Percentiles rank a stretch among this genome's conserved stretches.
These are phyloP conservation scores for Erysiphe pulchra DNA, from an alignment of 2,329 filamentous ascomycete species.

Conservation along the genomic window DNA sequence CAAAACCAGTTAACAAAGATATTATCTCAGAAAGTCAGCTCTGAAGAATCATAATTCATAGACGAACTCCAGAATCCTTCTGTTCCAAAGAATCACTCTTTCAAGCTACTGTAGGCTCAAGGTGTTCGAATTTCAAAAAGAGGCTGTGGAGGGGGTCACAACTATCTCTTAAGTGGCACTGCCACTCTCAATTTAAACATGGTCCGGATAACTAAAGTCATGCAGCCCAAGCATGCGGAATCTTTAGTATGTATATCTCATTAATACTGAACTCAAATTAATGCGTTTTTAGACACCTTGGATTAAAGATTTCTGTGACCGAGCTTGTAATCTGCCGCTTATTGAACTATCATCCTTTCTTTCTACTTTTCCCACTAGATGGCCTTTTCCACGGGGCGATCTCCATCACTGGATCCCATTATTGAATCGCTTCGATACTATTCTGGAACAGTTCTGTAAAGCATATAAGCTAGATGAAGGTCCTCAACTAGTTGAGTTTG, in stretches of 20 bases:
- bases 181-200: constrained; percentile 33
- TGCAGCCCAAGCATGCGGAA: constrained; percentile 41
- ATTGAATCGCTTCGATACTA: constrained; percentile 74
- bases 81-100: constrained; percentile 12
- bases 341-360: constrained; percentile 56
- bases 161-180: constrained; percentile 21
- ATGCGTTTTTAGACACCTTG: constrained; percentile 47
- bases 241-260: constrained; percentile 26
- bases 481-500: constrained; percentile 57
- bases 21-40: constrained; percentile 1
- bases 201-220: constrained; percentile 42
- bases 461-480: constrained; percentile 59
- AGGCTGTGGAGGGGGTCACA: constrained; percentile 24
- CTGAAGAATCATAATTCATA: constrained; percentile 1
- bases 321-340: constrained; percentile 41
- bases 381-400: constrained; percentile 89
- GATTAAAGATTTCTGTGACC: constrained; percentile 55
- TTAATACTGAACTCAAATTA: constrained; percentile 2
- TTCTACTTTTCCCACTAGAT: constrained; percentile 57
- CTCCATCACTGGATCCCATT: constrained; percentile 95
- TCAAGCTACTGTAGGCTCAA: constrained; percentile 10
- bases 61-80: constrained; percentile 12
- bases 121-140: constrained; percentile 6
- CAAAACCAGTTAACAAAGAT: constrained; percentile 2
- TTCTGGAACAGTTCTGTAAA: constrained; percentile 58